Evolutionary conservation across 768 basidiomycete genomes (phyloP).

Genomic region (Mycena indigotica): DNA sequence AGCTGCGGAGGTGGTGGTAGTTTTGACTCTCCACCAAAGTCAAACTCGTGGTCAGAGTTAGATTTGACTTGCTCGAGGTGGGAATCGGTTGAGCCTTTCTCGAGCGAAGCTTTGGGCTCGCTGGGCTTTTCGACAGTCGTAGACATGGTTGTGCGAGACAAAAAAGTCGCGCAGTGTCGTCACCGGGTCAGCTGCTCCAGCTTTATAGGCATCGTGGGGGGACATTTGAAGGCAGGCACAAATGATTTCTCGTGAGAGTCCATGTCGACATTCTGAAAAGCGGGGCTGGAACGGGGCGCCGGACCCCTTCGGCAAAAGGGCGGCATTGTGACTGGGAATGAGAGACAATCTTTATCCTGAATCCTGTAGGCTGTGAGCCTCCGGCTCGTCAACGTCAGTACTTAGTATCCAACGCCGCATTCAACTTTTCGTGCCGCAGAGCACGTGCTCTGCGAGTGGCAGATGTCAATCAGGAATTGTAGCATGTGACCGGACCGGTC

Average conservation of each 20-base stretch:
- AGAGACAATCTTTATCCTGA: too few species aligned
- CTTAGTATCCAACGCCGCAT: too few species aligned
- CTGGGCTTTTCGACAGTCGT: conserved; percentile 1
- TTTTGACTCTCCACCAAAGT: conserved; percentile 48
- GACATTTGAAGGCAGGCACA: background rate
- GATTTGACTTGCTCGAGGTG: conserved; percentile 16
- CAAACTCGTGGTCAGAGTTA: conserved; percentile 19
- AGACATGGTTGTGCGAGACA: conserved; percentile 18
- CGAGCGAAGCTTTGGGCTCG: conserved; percentile 19
- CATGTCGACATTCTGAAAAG: too few species aligned
- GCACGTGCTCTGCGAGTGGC: too few species aligned
- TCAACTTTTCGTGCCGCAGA: too few species aligned
- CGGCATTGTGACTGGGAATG: too few species aligned
- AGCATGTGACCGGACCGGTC: too few species aligned
- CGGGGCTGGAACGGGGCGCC: too few species aligned
- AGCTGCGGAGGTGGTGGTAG: conserved; percentile 50
- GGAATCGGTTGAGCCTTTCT: conserved; percentile 10
- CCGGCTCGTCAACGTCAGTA: too few species aligned
- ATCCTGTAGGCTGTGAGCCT: too few species aligned
- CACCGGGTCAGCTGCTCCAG: background rate
- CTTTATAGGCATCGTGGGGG: background rate
- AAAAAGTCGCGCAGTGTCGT: background rate
- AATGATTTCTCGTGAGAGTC: background rate
- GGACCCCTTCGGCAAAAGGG: too few species aligned
- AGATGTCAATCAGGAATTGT: too few species aligned